phyloP scores from a whole-genome alignment of 208 protist genomes.

The Trypanosoma conorhini region DNA sequence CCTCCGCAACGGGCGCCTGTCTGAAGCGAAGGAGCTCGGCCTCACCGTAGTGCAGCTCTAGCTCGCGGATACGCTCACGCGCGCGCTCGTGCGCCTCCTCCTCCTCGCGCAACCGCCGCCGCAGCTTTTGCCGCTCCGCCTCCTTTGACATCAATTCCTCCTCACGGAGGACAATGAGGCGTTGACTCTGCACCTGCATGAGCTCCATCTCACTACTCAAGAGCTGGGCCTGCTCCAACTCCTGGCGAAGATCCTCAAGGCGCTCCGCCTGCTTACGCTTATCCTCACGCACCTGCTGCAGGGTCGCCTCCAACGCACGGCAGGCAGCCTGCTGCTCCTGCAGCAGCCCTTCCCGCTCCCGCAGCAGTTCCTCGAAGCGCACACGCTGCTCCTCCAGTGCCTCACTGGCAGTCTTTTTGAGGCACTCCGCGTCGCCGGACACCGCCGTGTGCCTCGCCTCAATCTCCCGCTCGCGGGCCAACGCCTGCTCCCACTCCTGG shows the following conservation, averaged over 20 bases:
- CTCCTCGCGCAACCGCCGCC: constrained; percentile 32
- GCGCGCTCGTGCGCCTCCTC: constrained; percentile 33
- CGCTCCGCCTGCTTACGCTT: constrained; percentile 4
- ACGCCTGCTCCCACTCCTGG: constrained; percentile 11
- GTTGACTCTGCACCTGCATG: constrained; percentile 33
- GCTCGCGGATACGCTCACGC: constrained; percentile 21
- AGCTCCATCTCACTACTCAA: constrained; percentile 19
- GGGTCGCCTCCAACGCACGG: constrained; percentile 9
- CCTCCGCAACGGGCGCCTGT: neutral
- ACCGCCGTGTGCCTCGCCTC: constrained; percentile 3
- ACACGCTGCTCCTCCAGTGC: constrained; percentile 23
- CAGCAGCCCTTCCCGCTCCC: constrained; percentile 15
- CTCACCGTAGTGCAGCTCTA: neutral
- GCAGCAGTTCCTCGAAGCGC: constrained; percentile 26
- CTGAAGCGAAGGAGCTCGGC: constrained; percentile 16
- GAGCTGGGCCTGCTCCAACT: constrained; percentile 17
- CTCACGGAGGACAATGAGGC: constrained; percentile 30
- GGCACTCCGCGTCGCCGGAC: constrained; percentile 18
- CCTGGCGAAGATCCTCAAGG: constrained; percentile 16
- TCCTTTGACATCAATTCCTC: constrained; percentile 32
- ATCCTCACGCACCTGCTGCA: constrained; percentile 20
- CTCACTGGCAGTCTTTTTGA: constrained; percentile 7
- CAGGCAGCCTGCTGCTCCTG: constrained; percentile 3
- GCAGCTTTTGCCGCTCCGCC: constrained; percentile 37
- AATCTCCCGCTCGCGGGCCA: constrained; percentile 6